Conservation (phyloP, 1,284 basidiomycete genomes). For the Ustilago esculenta region DNA sequence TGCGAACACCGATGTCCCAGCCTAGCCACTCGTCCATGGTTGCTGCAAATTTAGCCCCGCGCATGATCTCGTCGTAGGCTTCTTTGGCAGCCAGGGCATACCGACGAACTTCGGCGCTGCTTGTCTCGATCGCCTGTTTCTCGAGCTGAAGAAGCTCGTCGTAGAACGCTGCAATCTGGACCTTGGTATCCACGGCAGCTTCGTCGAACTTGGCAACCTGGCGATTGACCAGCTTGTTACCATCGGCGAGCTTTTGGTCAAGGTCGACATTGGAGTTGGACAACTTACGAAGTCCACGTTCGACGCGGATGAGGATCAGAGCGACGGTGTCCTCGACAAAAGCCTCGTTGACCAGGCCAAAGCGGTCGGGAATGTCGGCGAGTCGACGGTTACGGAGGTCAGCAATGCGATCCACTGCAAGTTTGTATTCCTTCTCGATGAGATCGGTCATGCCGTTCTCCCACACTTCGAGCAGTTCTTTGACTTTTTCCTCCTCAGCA, state of each 20-base stretch:
- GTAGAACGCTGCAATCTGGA: slow-evolving; percentile 43
- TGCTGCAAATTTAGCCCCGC: slow-evolving; percentile 53
- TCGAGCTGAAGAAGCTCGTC: slow-evolving; percentile 46
- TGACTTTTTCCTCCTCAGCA: slow-evolving; percentile 49
- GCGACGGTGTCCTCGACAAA: slow-evolving; percentile 59
- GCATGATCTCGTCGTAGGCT: slow-evolving; percentile 56
- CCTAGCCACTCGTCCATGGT: slow-evolving; percentile 61
- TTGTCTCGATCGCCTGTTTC: slow-evolving; percentile 43
- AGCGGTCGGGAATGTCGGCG: slow-evolving; percentile 55
- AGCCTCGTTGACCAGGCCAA: slow-evolving; percentile 51
- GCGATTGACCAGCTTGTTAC: slow-evolving; percentile 38
- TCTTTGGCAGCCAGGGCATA: slow-evolving; percentile 45
- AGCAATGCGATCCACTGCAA: slow-evolving; percentile 48
- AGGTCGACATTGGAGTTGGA: slow-evolving; percentile 12
- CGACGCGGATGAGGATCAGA: slow-evolving; percentile 46
- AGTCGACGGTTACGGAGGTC: slow-evolving; percentile 49
- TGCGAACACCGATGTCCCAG: slow-evolving; percentile 58
- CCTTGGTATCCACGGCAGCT: slow-evolving; percentile 36
- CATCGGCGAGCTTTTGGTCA: slow-evolving; percentile 21
- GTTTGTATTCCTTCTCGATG: slow-evolving; percentile 54
- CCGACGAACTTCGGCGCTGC: slow-evolving; percentile 49
- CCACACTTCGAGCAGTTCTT: slow-evolving; percentile 58
- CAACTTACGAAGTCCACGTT: slow-evolving; percentile 51
- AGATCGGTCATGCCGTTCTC: slow-evolving; percentile 50
- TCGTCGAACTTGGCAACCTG: slow-evolving; percentile 48